These are phyloP conservation scores for Tricharina praecox DNA, from an alignment of 495 filamentous ascomycete species.

Conservation along the genomic window DNA sequence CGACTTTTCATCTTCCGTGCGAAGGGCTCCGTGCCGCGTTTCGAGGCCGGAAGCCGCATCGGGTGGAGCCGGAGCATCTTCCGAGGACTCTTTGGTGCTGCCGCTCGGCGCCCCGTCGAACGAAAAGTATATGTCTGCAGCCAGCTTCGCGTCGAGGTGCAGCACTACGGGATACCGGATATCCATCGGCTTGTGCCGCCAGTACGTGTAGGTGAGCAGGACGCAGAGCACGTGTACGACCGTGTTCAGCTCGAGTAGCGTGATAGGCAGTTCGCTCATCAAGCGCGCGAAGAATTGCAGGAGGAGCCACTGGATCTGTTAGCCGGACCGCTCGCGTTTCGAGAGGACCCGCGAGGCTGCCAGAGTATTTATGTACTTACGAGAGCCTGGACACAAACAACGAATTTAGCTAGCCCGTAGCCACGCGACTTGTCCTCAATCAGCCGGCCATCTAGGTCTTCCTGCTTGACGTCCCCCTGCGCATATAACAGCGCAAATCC, in stretches of 20 bases:
- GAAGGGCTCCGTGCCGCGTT: no score
- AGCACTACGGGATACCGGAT: neutral
- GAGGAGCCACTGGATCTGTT: neutral
- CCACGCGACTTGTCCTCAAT: constrained; percentile 27
- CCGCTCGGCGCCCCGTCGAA: neutral
- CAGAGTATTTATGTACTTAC: neutral
- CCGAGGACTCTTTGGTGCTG: no score
- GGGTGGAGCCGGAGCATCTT: no score
- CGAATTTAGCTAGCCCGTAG: constrained; percentile 22
- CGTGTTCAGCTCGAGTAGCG: constrained; percentile 29
- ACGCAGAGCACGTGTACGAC: constrained; percentile 28
- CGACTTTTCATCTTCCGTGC: no score
- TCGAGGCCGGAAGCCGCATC: no score
- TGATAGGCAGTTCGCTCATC: constrained; percentile 17
- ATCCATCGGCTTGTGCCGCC: constrained; percentile 24
- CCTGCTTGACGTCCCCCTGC: neutral
- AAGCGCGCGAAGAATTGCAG: neutral
- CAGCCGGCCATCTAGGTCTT: neutral
- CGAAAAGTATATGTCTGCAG: neutral
- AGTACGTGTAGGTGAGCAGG: constrained; percentile 12
- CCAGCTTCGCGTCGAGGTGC: neutral
- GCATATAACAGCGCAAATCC: neutral
- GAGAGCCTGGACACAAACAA: neutral
- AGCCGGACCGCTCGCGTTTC: no score
- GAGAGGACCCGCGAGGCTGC: neutral